These are phyloP conservation scores for Nidularia sp. DNA, from an alignment of 768 basidiomycete species.

Conservation along the genomic window DNA sequence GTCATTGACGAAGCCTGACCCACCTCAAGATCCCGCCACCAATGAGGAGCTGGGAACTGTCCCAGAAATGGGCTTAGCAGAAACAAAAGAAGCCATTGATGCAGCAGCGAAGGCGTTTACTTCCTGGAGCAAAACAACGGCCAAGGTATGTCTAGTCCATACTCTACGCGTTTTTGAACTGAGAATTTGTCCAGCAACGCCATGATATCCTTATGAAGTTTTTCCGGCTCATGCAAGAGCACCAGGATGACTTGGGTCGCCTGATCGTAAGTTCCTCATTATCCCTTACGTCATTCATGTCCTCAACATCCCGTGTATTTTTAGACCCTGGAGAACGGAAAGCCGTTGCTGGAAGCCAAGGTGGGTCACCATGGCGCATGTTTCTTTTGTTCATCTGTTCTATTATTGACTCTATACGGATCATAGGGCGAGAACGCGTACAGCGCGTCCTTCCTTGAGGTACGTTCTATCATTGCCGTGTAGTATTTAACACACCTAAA, in stretches of 20 bases:
- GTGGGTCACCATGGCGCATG: slow-evolving; percentile 23
- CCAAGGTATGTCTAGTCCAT: slow-evolving; percentile 53
- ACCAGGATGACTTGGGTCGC: slow-evolving; percentile 82
- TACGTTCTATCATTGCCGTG: slow-evolving; percentile 11
- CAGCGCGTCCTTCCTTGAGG: slow-evolving; percentile 82
- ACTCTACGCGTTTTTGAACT: not conserved
- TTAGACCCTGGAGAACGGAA: slow-evolving; percentile 95
- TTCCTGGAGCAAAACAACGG: slow-evolving; percentile 83
- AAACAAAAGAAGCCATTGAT: slow-evolving; percentile 81
- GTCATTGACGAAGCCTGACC: not conserved
- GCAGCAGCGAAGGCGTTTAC: slow-evolving; percentile 80
- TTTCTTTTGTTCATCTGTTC: no score
- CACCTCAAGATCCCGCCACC: slow-evolving; percentile 79
- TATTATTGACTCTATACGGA: not conserved
- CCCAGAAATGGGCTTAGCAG: slow-evolving; percentile 84
- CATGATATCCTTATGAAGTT: slow-evolving; percentile 84
- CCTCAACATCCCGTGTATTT: slow-evolving; percentile 4
- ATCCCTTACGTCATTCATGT: slow-evolving; percentile 18
- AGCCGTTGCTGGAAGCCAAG: slow-evolving; percentile 81
- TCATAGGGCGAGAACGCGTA: slow-evolving; percentile 82
- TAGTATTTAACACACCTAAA: not conserved
- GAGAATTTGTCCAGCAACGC: slow-evolving; percentile 25
- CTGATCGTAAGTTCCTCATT: slow-evolving; percentile 66
- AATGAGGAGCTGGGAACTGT: slow-evolving; percentile 77
- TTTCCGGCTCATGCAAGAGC: slow-evolving; percentile 72